Base-by-base conservation (phyloP, 2,329 filamentous ascomycete genomes). In the Graphium sp. region DNA sequence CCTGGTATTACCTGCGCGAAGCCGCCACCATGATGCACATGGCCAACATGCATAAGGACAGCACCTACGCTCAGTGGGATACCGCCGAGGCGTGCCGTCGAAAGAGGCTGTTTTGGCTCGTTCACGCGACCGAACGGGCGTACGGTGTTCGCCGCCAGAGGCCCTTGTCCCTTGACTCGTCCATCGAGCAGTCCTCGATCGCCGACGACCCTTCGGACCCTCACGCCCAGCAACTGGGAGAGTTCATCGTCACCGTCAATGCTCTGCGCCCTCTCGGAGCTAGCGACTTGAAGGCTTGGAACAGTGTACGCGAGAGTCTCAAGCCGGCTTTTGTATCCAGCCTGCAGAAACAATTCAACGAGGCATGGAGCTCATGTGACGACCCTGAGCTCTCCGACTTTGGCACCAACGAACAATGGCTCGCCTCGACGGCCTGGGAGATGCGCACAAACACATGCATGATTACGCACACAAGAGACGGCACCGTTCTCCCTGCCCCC, bases 1-100 rank as follows among this genome's bases (percentile, higher is more conserved):
- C 78, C 2, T 87, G 80, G 79, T 84, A 74, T 43, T 72, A 82
- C 45, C 56, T 87, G 7, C 71, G 79, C 16, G 80, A 89, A 49
- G 76, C 77, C 5, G 75, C 72, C 2, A 84, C 79, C 5, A 58
- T 87, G 48, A 60, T 66, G 17, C 62, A 71, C 39, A 64, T 75
- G 40, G 48, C 58, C 17, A 60, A 60, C 30, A 66, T 76, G 65
- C 58, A 64, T 41, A 68, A 68, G 45, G 72, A 76, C 40, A 64
- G 70, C 14, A 55, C 62, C 7, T 83, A 81, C 43, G 39, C 60
- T 24, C 60, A 66, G 30, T 65, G 66, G 38, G 66, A 70, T 36
- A 50, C 53, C 5, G 48, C 66, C 12, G 76, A 82, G 33, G 62
- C 66, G 2, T 64, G 72, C 14, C 63, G 74, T 35, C 63, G 66